These are phyloP conservation scores for Globisporangium mamillatum DNA, from an alignment of 352 stramenopile genomes.

Conservation along the genomic window DNA sequence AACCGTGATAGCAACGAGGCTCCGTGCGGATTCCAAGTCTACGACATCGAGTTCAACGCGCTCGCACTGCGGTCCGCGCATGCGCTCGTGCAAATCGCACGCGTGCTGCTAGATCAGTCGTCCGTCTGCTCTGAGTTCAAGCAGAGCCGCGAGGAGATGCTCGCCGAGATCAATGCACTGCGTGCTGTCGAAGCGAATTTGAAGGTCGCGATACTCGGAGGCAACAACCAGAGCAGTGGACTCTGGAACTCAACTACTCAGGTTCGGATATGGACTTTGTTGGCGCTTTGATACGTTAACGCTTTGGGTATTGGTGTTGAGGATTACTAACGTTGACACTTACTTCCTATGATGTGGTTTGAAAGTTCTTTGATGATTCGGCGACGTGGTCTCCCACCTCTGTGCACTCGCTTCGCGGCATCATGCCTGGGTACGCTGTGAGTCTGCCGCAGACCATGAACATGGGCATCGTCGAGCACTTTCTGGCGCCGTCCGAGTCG, in stretches of 20 bases:
- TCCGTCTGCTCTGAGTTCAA: conserved; percentile 54
- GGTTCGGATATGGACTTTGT: conserved; percentile 22
- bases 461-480: conserved; percentile 66
- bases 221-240: conserved; percentile 24
- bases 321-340: neutral
- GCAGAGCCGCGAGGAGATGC: conserved; percentile 39
- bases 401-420: conserved; percentile 48
- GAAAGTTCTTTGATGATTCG: conserved; percentile 52
- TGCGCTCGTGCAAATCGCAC: conserved; percentile 63
- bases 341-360: neutral
- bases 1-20: neutral
- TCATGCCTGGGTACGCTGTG: conserved; percentile 54
- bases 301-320: neutral
- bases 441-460: conserved; percentile 47
- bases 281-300: neutral
- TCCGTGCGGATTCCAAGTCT: conserved; percentile 36
- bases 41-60: conserved; percentile 83
- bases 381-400: conserved; percentile 23
- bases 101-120: conserved; percentile 55
- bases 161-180: conserved; percentile 37
- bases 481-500: conserved; percentile 50
- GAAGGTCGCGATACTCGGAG: conserved; percentile 42
- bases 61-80: conserved; percentile 63
- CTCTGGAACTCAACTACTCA: conserved; percentile 64
- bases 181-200: conserved; percentile 27